These are phyloP conservation scores for Ophiostoma novo-ulmi DNA, from an alignment of 2,329 filamentous ascomycete genomes.

Conservation along the genomic window DNA sequence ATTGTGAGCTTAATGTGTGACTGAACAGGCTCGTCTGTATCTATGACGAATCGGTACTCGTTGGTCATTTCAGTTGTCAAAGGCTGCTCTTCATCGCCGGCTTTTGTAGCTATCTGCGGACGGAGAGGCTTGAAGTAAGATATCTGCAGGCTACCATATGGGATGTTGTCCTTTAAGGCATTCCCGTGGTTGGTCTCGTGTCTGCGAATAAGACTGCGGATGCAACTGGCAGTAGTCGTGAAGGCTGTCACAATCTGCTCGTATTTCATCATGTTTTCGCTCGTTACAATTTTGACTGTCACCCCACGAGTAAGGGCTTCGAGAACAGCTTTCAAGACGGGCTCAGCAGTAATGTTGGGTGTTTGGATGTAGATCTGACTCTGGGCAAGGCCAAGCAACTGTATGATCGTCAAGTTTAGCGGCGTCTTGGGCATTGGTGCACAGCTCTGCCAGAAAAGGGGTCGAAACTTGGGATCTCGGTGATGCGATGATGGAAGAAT, in stretches of 20 bases:
- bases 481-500: slow-evolving; percentile 72
- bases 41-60: slow-evolving; percentile 26
- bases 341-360: slow-evolving; percentile 67
- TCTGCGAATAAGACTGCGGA: slow-evolving; percentile 53
- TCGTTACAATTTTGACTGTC: slow-evolving; percentile 62
- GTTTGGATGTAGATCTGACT: slow-evolving; percentile 64
- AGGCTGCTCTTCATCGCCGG: slow-evolving; percentile 24
- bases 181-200: slow-evolving; percentile 39
- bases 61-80: slow-evolving; percentile 1
- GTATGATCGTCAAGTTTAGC: slow-evolving; percentile 60
- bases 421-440: slow-evolving; percentile 50
- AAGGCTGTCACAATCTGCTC: slow-evolving; percentile 78
- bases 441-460: slow-evolving; percentile 45
- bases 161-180: not conserved
- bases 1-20: slow-evolving; percentile 74
- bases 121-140: slow-evolving; percentile 49
- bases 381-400: slow-evolving; percentile 54
- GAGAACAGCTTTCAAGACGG: slow-evolving; percentile 60
- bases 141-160: slow-evolving; percentile 49
- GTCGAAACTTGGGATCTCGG: slow-evolving; percentile 58
- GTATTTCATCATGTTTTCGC: slow-evolving; percentile 64
- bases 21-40: slow-evolving; percentile 58
- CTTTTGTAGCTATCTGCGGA: not conserved
- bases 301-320: slow-evolving; percentile 60
- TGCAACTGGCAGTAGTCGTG: slow-evolving; percentile 63